phyloP scores from a whole-genome alignment of 1,139 yeast species.

The Meyerozyma carpophila region DNA sequence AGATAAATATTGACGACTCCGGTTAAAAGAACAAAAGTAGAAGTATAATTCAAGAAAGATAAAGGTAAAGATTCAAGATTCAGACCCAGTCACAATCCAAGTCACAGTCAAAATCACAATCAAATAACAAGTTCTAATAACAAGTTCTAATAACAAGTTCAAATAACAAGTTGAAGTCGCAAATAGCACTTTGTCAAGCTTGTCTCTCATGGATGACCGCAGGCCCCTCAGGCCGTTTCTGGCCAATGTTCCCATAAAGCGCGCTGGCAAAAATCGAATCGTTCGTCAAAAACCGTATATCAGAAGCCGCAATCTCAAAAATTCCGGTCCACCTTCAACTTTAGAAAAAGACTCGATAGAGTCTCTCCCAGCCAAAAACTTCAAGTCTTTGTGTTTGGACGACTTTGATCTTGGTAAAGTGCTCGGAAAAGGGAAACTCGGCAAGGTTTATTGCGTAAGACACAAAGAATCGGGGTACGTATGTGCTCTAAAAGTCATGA shows the following conservation, averaged over 20 bases:
- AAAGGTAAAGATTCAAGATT: too few relatives aligned
- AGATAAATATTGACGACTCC: too few relatives aligned
- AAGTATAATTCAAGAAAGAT: too few relatives aligned
- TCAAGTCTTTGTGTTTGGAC: conserved; percentile 21
- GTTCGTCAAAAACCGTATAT: not conserved
- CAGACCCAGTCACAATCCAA: too few relatives aligned
- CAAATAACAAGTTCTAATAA: too few relatives aligned
- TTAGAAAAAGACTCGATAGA: too few relatives aligned
- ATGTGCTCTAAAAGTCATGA: conserved; percentile 90
- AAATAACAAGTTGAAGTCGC: too few relatives aligned
- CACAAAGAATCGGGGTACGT: conserved; percentile 73
- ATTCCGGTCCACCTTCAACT: not conserved
- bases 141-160: too few relatives aligned
- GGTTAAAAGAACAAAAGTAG: too few relatives aligned
- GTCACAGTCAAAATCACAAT: too few relatives aligned
- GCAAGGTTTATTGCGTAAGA: conserved; percentile 83
- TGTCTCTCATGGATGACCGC: not conserved
- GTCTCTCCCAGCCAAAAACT: not conserved
- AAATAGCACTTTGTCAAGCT: not conserved
- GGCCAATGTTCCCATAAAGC: not conserved
- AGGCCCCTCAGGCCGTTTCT: conserved; percentile 1
- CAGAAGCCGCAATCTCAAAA: not conserved
- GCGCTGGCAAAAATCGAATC: not conserved
- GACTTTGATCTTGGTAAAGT: conserved; percentile 88
- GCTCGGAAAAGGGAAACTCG: conserved; percentile 90